A percentile compares a stretch with the other conserved stretches of the same genome.
phyloP scores from a whole-genome alignment of 345 rosid species.

The Noccaea caerulescens region DNA sequence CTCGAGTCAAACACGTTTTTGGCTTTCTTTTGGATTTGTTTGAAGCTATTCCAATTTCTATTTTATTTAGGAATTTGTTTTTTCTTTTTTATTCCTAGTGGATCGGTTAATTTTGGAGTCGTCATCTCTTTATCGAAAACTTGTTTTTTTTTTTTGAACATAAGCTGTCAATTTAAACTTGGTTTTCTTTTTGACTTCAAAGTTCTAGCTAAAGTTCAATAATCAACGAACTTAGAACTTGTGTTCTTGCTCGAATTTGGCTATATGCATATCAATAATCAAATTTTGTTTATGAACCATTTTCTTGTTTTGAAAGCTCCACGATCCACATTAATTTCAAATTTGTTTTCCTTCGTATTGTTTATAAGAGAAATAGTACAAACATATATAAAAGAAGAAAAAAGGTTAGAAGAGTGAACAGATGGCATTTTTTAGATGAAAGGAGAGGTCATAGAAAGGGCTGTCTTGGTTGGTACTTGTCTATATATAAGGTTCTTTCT shows the following conservation, averaged over 20 bases:
- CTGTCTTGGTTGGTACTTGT: constrained; percentile 42
- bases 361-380: constrained; percentile 7
- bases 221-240: too few relatives aligned
- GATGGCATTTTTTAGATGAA: constrained; percentile 36
- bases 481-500: constrained; percentile 35
- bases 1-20: neutral
- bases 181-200: too few relatives aligned
- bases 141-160: too few relatives aligned
- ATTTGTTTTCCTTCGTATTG: neutral
- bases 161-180: too few relatives aligned
- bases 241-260: too few relatives aligned
- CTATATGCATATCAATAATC: too few relatives aligned
- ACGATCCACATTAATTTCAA: neutral
- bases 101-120: too few relatives aligned
- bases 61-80: neutral
- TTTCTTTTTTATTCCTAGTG: neutral
- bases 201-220: too few relatives aligned
- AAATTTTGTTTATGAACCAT: neutral
- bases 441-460: constrained; percentile 38
- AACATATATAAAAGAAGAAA: neutral
- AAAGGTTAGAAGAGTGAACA: constrained; percentile 34
- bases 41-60: neutral
- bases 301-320: neutral
- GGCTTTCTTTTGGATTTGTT: neutral
- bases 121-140: too few relatives aligned